Evolutionary conservation across 108 stramenopile species (phyloP).

Genomic region (Pelagomonas calceolata): DNA sequence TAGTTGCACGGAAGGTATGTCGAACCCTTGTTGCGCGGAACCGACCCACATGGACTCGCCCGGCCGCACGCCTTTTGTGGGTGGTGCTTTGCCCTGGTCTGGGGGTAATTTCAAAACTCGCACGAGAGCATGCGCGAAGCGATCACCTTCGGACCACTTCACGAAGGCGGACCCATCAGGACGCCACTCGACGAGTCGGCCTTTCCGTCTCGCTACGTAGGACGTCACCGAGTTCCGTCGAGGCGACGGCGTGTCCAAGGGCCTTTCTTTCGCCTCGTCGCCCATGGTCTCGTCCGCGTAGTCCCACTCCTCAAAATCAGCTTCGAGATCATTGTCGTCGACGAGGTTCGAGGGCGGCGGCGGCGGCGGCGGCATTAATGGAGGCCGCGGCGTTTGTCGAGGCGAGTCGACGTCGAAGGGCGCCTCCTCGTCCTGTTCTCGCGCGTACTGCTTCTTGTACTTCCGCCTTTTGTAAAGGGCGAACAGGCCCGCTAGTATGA

Average conservation of each 20-base stretch:
- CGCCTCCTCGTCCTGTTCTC: not conserved
- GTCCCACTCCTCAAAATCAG: not conserved
- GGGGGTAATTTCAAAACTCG: not conserved
- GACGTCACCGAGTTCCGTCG: not conserved
- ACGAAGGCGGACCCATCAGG: not conserved
- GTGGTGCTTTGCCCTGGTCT: not conserved
- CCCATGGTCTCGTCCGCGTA: not conserved
- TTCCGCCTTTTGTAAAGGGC: no score
- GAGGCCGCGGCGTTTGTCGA: not conserved
- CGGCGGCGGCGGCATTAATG: no score
- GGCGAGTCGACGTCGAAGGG: not conserved
- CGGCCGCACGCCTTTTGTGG: not conserved
- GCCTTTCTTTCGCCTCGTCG: not conserved
- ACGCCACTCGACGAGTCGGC: not conserved
- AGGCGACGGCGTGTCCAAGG: not conserved
- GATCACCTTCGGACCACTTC: not conserved
- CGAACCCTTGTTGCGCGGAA: not conserved
- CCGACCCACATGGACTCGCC: not conserved
- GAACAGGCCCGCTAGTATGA: no score
- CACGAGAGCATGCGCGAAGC: not conserved
- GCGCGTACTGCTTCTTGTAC: no score
- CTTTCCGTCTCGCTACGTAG: not conserved
- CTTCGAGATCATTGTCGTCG: not conserved
- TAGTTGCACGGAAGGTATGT: not conserved
- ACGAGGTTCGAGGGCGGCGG: not conserved